Conservation (phyloP, 371 early-diverging fungal genomes). For the Apophysomyces variabilis region DNA sequence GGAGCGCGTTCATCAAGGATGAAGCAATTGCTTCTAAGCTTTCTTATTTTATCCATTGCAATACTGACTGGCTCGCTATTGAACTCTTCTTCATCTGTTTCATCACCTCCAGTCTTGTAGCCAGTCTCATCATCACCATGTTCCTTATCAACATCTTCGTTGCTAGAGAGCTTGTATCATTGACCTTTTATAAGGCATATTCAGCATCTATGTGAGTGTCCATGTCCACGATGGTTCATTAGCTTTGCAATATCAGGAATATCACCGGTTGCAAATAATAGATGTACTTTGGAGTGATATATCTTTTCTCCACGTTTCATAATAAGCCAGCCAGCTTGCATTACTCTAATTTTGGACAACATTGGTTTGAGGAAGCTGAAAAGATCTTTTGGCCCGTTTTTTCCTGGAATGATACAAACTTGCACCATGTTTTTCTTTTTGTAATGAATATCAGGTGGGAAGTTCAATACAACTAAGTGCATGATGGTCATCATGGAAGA, state of each 20-base stretch:
- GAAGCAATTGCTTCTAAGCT: background rate
- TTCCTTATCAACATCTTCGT: background rate
- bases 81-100: background rate
- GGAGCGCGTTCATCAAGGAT: background rate
- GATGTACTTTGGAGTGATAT: background rate
- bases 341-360: background rate
- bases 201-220: background rate
- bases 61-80: background rate
- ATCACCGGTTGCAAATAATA: background rate
- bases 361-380: background rate
- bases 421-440: background rate
- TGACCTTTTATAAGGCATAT: background rate
- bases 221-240: background rate
- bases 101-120: background rate
- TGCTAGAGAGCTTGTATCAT: background rate
- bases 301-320: background rate
- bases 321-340: background rate
- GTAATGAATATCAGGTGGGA: conserved; percentile 10
- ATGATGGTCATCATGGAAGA: background rate
- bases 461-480: conserved; percentile 2
- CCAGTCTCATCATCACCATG: background rate
- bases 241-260: background rate
- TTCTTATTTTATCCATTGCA: background rate
- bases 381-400: background rate
- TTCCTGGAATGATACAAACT: background rate